Evolutionary conservation across 495 filamentous ascomycete genomes (phyloP).

Genomic region (Bryoglossum gracile): DNA sequence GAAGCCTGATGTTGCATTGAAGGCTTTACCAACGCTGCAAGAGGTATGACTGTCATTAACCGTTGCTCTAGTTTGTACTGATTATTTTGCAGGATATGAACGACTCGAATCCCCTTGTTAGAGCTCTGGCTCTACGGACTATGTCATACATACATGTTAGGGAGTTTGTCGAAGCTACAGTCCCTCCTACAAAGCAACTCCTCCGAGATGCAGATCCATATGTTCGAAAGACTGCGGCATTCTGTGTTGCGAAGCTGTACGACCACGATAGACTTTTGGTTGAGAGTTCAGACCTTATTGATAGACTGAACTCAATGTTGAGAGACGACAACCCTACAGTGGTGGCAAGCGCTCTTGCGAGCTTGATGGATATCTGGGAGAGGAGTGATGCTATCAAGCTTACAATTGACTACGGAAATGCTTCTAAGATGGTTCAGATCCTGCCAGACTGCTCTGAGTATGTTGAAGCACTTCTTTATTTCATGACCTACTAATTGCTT

Average conservation of each 20-base stretch:
- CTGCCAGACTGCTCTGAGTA: slow-evolving; percentile 96
- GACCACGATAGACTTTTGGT: slow-evolving; percentile 91
- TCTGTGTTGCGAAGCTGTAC: slow-evolving; percentile 95
- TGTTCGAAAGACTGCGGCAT: slow-evolving; percentile 94
- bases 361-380: slow-evolving; percentile 97
- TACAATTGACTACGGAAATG: slow-evolving; percentile 94
- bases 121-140: slow-evolving; percentile 86
- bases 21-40: slow-evolving; percentile 82
- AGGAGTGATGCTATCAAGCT: slow-evolving; percentile 94
- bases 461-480: too few species aligned
- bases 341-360: slow-evolving; percentile 86
- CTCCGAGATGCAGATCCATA: slow-evolving; percentile 90
- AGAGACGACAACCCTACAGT: slow-evolving; percentile 96
- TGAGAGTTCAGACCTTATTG: slow-evolving; percentile 85
- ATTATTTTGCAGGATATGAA: slow-evolving; percentile 69
- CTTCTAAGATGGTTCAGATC: slow-evolving; percentile 96
- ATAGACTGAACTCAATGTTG: slow-evolving; percentile 81
- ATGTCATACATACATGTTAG: slow-evolving; percentile 97
- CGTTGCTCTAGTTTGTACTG: not conserved
- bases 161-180: slow-evolving; percentile 89
- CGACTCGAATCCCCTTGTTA: slow-evolving; percentile 85
- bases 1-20: slow-evolving; percentile 90
- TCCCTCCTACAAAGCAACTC: slow-evolving; percentile 73
- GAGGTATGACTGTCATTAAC: slow-evolving; percentile 48
- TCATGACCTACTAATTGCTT: too few species aligned